A percentile compares a stretch with the other conserved stretches of the same genome.
Conservation (phyloP, 345 rosid species). For the Carallia pectinifolia region DNA sequence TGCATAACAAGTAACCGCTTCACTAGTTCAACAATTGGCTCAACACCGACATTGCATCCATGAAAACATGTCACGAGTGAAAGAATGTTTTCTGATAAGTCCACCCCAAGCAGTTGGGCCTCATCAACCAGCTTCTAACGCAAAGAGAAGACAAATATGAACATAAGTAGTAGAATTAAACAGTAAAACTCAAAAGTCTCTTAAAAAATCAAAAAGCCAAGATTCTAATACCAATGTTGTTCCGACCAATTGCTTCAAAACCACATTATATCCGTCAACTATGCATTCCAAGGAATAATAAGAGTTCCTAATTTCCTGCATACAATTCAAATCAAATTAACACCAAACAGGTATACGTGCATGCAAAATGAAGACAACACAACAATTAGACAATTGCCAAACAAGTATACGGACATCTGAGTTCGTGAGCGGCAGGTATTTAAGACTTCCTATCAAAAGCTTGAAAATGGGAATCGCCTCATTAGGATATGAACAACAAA, state of each 20-base stretch:
- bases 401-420: slow-evolving; percentile 45
- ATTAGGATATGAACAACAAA: slow-evolving; percentile 61
- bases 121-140: slow-evolving; percentile 44
- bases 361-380: neutral
- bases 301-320: slow-evolving; percentile 61
- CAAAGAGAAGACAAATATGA: slow-evolving; percentile 16
- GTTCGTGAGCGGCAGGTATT: slow-evolving; percentile 44
- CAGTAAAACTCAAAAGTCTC: neutral
- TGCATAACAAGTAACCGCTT: slow-evolving; percentile 62
- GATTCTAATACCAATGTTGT: slow-evolving; percentile 39
- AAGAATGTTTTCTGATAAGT: slow-evolving; percentile 55
- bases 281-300: slow-evolving; percentile 43
- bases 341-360: neutral
- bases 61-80: slow-evolving; percentile 39
- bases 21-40: slow-evolving; percentile 50
- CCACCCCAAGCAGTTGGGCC: slow-evolving; percentile 57
- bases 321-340: slow-evolving; percentile 3
- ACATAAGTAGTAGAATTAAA: neutral
- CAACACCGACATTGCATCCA: slow-evolving; percentile 36
- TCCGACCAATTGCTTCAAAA: slow-evolving; percentile 53
- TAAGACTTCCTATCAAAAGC: slow-evolving; percentile 55
- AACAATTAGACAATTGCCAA: neutral
- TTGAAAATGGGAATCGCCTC: slow-evolving; percentile 64
- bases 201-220: neutral
- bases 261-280: slow-evolving; percentile 61